Evolutionary conservation across 2,329 filamentous ascomycete genomes (phyloP).

Genomic region (Penicillium hesseltinei): DNA sequence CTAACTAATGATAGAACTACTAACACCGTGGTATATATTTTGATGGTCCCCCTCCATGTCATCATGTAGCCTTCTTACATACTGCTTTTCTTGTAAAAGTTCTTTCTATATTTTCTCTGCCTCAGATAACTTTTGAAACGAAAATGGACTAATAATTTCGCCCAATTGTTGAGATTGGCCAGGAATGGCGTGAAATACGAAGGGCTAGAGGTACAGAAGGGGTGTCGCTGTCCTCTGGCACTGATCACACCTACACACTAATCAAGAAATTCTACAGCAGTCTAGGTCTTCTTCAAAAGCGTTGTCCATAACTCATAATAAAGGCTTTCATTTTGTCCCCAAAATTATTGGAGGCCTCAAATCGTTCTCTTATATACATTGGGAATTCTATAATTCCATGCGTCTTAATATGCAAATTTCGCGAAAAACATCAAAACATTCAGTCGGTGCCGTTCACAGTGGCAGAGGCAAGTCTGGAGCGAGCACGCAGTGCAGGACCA

Average conservation of each 20-base stretch:
- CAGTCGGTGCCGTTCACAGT: conserved; percentile 8
- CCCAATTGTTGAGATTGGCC: too few species aligned
- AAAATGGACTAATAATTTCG: background rate
- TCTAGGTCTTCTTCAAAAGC: background rate
- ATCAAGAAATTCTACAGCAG: background rate
- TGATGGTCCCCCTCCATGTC: too few species aligned
- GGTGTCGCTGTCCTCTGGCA: background rate
- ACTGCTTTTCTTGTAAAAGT: too few species aligned
- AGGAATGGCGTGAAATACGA: too few species aligned
- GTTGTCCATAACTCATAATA: background rate
- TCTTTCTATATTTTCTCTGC: background rate
- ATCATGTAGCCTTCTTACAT: background rate
- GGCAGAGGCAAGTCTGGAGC: conserved; percentile 31
- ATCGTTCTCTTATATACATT: background rate
- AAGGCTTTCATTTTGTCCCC: background rate
- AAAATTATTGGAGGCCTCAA: background rate
- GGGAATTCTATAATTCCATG: background rate
- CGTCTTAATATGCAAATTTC: background rate
- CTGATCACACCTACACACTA: background rate
- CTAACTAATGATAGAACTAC: background rate
- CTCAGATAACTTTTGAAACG: background rate
- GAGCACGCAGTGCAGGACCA: conserved; percentile 29
- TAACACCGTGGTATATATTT: background rate
- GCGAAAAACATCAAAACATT: background rate
- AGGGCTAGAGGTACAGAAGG: too few species aligned